These are phyloP conservation scores for Chrysochromulina parva DNA, from an alignment of 78 protist genomes.

Conservation along the genomic window DNA sequence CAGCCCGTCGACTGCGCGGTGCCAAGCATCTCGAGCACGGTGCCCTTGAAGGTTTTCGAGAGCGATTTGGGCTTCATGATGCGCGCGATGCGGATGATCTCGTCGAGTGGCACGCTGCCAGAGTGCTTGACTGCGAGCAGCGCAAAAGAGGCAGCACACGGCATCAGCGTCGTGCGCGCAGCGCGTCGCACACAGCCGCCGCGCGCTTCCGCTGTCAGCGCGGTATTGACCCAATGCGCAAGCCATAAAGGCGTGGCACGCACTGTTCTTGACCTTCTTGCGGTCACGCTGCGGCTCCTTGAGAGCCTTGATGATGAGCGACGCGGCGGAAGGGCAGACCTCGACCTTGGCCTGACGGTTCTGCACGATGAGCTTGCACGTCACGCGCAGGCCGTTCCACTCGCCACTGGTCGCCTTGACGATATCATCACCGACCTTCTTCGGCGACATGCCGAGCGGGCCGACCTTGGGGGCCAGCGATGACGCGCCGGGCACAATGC, in stretches of 20 bases:
- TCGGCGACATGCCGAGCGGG: slow-evolving; percentile 98
- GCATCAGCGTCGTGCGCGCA: no score
- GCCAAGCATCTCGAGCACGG: slow-evolving; percentile 96
- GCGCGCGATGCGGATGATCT: slow-evolving; percentile 84
- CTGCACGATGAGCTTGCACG: slow-evolving; percentile 87
- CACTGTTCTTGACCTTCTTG: slow-evolving; percentile 97
- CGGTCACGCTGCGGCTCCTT: slow-evolving; percentile 98
- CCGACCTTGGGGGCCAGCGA: slow-evolving; percentile 98
- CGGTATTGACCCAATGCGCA: no score
- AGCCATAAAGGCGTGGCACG: neutral
- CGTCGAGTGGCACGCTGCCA: slow-evolving; percentile 91
- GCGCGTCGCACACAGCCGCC: no score
- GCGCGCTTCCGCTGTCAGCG: no score
- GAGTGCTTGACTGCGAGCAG: slow-evolving; percentile 76
- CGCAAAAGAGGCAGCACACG: neutral
- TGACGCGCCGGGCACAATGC: slow-evolving; percentile 92
- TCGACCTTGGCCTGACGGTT: slow-evolving; percentile 93
- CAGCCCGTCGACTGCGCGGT: slow-evolving; percentile 93
- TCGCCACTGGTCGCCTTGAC: slow-evolving; percentile 87
- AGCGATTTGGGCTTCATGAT: slow-evolving; percentile 80
- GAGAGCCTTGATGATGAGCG: slow-evolving; percentile 93
- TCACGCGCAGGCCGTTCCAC: slow-evolving; percentile 95
- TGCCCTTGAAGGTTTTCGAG: slow-evolving; percentile 84
- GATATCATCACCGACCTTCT: slow-evolving; percentile 97
- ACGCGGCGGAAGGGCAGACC: slow-evolving; percentile 95